Evolutionary conservation across 2,329 filamentous ascomycete species (phyloP), one percentile per base, ranked within the genome.

Genomic region (Stachybotrys chartarum): DNA sequence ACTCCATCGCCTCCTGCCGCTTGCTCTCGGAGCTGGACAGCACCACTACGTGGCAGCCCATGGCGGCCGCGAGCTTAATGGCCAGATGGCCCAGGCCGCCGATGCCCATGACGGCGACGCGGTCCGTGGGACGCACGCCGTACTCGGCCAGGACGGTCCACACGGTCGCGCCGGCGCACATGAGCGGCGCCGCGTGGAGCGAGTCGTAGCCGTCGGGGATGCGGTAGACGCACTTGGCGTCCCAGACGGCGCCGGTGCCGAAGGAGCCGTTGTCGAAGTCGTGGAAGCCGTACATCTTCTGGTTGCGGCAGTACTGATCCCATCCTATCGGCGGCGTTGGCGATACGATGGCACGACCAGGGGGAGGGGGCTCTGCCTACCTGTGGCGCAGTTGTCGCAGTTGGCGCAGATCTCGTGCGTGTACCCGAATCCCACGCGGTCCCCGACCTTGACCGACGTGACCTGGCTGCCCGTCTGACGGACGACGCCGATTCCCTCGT

Each of bases 101-200:
- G 51, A 89, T 71, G 54, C 87, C 87, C 14, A 90, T 79, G 57
- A 91, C 80, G 42, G 79, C 87, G 30, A 90, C 82, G 72, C 87
- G 88, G 75, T 88, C 88, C 54, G 88, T 88, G 1, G 86, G 84
- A 0, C 86, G 86, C 56, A 79, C 79, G 2, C 49, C 52, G 63
- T 90, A 84, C 49, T 88, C 79, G 54, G 87, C 83, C 5, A 94
- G 78, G 1, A 88, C 88, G 52, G 81, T 86, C 74, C 85, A 94
- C 54, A 83, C 83, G 1, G 90, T 93, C 56, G 92, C 76, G 58
- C 90, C 90, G 30, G 88, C 90, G 68, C 90, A 93, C 62, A 92
- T 78, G 85, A 91, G 89, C 5, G 87, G 87, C 3, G 87, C 89
- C 0, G 85, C 87, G 48, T 83, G 70, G 52, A 72, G 72, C 54